Evolutionary conservation across 1,284 basidiomycete species (phyloP).

Genomic region (Heterobasidion annosum): DNA sequence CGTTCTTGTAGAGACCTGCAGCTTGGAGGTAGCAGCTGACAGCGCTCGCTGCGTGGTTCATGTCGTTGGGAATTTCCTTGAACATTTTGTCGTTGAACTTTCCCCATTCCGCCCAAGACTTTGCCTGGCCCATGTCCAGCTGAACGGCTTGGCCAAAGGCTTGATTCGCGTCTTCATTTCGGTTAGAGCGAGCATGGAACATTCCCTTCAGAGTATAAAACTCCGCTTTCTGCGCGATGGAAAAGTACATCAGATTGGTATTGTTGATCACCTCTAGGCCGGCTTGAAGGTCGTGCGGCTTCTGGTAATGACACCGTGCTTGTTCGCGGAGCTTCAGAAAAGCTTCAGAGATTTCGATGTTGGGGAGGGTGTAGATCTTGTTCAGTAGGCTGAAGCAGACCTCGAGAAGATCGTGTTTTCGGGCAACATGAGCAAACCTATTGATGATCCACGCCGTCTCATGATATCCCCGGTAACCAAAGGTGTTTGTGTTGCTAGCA

Average conservation of each 20-base stretch:
- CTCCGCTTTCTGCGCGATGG: constrained; percentile 90
- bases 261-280: constrained; percentile 99
- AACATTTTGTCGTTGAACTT: constrained; percentile 92
- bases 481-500: constrained; percentile 66
- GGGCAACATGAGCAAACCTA: constrained; percentile 97
- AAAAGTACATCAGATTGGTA: constrained; percentile 99
- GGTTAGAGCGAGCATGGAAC: constrained; percentile 88
- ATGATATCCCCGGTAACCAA: constrained; percentile 97
- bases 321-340: constrained; percentile 99
- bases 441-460: constrained; percentile 99
- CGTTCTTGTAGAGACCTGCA: constrained; percentile 91
- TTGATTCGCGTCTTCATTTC: constrained; percentile 86
- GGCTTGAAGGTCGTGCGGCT: constrained; percentile 86
- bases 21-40: constrained; percentile 98
- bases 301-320: constrained; percentile 98
- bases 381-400: constrained; percentile 94
- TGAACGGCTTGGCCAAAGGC: constrained; percentile 96
- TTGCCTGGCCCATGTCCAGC: constrained; percentile 90
- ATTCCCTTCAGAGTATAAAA: constrained; percentile 99
- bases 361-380: constrained; percentile 98
- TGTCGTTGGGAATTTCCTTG: constrained; percentile 72
- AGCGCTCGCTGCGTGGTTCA: constrained; percentile 79
- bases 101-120: constrained; percentile 99
- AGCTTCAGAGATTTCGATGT: constrained; percentile 99
- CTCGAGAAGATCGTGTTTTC: constrained; percentile 94